These are phyloP conservation scores for Rhizopogon sp. DNA, from an alignment of 768 basidiomycete species.

Conservation along the genomic window DNA sequence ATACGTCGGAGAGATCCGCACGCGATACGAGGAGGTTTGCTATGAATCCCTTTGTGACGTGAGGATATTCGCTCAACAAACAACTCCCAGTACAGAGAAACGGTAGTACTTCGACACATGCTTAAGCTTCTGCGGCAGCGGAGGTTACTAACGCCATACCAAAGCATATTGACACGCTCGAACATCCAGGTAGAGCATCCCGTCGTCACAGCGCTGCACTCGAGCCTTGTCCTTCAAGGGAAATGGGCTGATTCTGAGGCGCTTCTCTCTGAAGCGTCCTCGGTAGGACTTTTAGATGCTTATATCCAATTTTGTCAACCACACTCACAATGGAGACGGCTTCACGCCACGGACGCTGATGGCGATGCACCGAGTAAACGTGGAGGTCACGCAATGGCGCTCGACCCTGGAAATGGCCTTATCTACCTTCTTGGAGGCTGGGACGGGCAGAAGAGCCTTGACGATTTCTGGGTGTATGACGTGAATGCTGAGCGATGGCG, in stretches of 20 bases:
- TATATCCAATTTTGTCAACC: slow-evolving; percentile 55
- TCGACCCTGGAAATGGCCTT: slow-evolving; percentile 54
- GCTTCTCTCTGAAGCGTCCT: slow-evolving; percentile 43
- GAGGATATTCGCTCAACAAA: not conserved
- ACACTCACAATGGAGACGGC: slow-evolving; percentile 54
- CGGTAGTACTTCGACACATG: slow-evolving; percentile 57
- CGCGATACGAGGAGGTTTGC: slow-evolving; percentile 60
- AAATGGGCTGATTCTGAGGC: slow-evolving; percentile 56
- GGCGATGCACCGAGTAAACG: slow-evolving; percentile 61
- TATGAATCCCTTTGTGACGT: not conserved
- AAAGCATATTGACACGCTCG: slow-evolving; percentile 50
- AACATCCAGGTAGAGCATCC: slow-evolving; percentile 65
- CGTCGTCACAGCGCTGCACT: slow-evolving; percentile 59
- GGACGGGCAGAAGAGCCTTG: slow-evolving; percentile 66
- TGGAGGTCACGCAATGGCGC: slow-evolving; percentile 81
- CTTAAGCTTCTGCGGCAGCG: slow-evolving; percentile 77
- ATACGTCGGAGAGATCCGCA: slow-evolving; percentile 51
- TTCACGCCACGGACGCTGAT: slow-evolving; percentile 56
- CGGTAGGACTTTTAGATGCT: slow-evolving; percentile 55
- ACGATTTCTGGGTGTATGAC: slow-evolving; percentile 77
- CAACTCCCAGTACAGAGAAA: slow-evolving; percentile 57
- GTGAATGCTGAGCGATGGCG: slow-evolving; percentile 58
- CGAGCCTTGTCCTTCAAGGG: slow-evolving; percentile 60
- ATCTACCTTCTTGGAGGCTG: slow-evolving; percentile 81
- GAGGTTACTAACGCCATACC: slow-evolving; percentile 62